phyloP scores from a whole-genome alignment of 148 eudicot genomes.

The Heliamphora exappendiculata region DNA sequence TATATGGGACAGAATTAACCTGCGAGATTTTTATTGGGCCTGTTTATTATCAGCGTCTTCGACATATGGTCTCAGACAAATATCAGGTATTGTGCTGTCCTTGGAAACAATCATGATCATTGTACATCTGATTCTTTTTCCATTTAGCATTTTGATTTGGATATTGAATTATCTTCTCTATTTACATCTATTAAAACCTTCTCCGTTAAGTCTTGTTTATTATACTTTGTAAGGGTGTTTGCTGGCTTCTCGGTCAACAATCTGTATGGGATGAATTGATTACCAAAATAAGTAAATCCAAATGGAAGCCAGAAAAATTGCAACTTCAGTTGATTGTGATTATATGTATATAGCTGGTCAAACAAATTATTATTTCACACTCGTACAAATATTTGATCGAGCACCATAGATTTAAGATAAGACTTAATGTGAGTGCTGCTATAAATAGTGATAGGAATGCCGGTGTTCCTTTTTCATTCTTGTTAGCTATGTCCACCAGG shows the following conservation, averaged over 20 bases:
- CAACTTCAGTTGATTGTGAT: background rate
- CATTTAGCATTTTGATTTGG: background rate
- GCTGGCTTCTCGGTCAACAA: background rate
- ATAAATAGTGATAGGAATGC: background rate
- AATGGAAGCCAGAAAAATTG: background rate
- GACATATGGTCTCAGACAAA: constrained; percentile 98
- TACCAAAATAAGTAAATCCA: background rate
- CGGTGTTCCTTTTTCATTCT: background rate
- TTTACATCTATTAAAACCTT: background rate
- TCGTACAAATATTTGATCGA: background rate
- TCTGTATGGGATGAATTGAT: background rate
- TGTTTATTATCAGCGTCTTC: constrained; percentile 84
- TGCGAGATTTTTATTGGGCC: constrained; percentile 96
- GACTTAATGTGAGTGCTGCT: background rate
- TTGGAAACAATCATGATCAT: background rate
- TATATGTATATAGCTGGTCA: background rate
- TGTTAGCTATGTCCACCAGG: background rate
- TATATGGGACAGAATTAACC: constrained; percentile 74
- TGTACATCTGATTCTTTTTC: background rate
- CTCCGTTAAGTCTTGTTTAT: background rate
- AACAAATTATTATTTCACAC: background rate
- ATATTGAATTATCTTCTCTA: background rate
- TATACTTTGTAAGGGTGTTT: background rate
- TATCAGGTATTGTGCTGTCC: constrained; percentile 52
- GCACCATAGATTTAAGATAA: background rate